These are phyloP conservation scores for Termitomyces sp. DNA, from an alignment of 768 basidiomycete genomes.

Conservation along the genomic window DNA sequence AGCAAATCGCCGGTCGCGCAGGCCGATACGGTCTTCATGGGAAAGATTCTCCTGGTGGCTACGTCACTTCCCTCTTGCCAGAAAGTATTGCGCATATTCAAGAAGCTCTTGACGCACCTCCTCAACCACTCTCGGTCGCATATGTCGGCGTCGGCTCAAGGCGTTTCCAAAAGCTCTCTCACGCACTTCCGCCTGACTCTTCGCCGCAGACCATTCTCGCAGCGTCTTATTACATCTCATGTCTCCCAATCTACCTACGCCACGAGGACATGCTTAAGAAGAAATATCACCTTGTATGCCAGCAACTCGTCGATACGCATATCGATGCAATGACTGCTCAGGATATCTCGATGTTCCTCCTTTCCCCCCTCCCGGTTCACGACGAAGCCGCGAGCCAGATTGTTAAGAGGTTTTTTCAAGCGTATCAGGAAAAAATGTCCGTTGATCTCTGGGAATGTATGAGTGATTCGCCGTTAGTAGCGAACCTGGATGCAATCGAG, in stretches of 20 bases:
- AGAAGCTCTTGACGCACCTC: conserved; percentile 46
- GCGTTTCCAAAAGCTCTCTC: conserved; percentile 15
- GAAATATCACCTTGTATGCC: conserved; percentile 22
- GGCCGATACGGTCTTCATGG: conserved; percentile 77
- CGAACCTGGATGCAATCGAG: conserved; percentile 38
- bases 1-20: conserved; percentile 93
- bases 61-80: conserved; percentile 65
- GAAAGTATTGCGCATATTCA: conserved; percentile 59
- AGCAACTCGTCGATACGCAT: conserved; percentile 37
- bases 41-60: conserved; percentile 46
- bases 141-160: conserved; percentile 29
- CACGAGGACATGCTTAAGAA: conserved; percentile 17
- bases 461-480: conserved; percentile 30
- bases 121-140: conserved; percentile 48
- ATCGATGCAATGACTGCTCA: conserved; percentile 31
- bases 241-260: conserved; percentile 38
- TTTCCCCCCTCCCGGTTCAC: conserved; percentile 52
- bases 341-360: conserved; percentile 40
- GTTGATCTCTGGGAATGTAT: conserved; percentile 40
- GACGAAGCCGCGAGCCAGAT: conserved; percentile 31
- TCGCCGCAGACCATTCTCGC: conserved; percentile 39
- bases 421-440: conserved; percentile 33
- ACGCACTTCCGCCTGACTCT: conserved; percentile 38
- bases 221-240: conserved; percentile 45
- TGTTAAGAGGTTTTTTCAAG: conserved; percentile 32